These are phyloP conservation scores for Paraglomus brasilianum DNA, from an alignment of 192 early-diverging fungal species.

Conservation along the genomic window DNA sequence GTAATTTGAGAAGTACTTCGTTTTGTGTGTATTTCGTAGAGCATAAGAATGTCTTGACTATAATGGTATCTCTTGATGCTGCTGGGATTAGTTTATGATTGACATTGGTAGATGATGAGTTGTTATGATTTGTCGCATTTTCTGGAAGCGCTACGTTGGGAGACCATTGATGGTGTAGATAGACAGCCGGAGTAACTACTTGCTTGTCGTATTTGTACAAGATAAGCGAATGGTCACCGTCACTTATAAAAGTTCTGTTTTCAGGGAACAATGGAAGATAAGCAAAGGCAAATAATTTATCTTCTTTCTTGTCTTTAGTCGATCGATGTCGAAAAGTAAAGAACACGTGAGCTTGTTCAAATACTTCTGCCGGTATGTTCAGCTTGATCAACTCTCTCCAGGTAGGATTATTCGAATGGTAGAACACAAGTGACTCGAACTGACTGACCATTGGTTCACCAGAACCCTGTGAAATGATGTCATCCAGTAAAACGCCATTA, in stretches of 20 bases:
- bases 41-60: conserved; percentile 57
- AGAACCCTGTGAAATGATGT: conserved; percentile 51
- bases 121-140: conserved; percentile 31
- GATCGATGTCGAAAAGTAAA: conserved; percentile 56
- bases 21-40: conserved; percentile 69
- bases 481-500: conserved; percentile 54
- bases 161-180: conserved; percentile 52
- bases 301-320: conserved; percentile 33
- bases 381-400: conserved; percentile 69
- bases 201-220: conserved; percentile 64
- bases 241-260: conserved; percentile 54
- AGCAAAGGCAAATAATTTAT: conserved; percentile 61
- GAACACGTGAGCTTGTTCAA: conserved; percentile 61
- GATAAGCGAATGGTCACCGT: conserved; percentile 56
- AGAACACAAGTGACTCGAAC: conserved; percentile 62
- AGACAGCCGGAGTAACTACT: conserved; percentile 40
- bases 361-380: conserved; percentile 51
- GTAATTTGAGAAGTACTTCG: conserved; percentile 57
- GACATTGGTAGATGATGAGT: conserved; percentile 8
- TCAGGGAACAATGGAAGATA: conserved; percentile 53
- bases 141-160: conserved; percentile 33
- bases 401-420: conserved; percentile 55
- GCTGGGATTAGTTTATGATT: conserved; percentile 24
- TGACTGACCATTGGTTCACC: conserved; percentile 32
- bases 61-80: conserved; percentile 45